Conservation (phyloP, 495 filamentous ascomycete species). For the Podospora comata region DNA sequence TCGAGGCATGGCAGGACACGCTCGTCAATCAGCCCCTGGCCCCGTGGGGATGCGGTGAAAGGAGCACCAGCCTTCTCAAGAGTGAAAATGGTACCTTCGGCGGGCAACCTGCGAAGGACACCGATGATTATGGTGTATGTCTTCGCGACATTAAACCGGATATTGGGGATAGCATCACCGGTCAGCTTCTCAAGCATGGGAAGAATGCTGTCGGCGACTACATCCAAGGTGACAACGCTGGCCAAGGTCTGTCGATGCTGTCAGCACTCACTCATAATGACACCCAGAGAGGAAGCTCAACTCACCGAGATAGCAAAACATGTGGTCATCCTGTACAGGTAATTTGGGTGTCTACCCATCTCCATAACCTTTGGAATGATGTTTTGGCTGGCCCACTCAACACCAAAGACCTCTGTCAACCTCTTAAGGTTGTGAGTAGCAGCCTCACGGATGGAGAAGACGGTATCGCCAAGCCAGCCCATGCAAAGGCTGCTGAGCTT, state of each 20-base stretch:
- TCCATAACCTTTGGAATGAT: slow-evolving; percentile 98
- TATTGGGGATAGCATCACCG: slow-evolving; percentile 92
- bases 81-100: slow-evolving; percentile 77
- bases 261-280: slow-evolving; percentile 29
- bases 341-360: slow-evolving; percentile 97
- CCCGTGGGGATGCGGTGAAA: slow-evolving; percentile 61
- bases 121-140: slow-evolving; percentile 87
- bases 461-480: slow-evolving; percentile 98
- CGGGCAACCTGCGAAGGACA: slow-evolving; percentile 83
- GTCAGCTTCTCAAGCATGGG: slow-evolving; percentile 94
- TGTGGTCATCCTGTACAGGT: slow-evolving; percentile 98
- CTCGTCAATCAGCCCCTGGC: slow-evolving; percentile 80
- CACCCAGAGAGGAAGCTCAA: slow-evolving; percentile 16
- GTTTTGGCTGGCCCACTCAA: slow-evolving; percentile 94
- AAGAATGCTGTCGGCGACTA: slow-evolving; percentile 88
- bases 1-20: slow-evolving; percentile 85
- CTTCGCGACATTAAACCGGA: slow-evolving; percentile 98
- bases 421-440: slow-evolving; percentile 97
- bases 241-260: slow-evolving; percentile 70
- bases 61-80: slow-evolving; percentile 73
- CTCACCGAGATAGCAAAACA: slow-evolving; percentile 96
- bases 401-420: slow-evolving; percentile 95
- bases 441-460: slow-evolving; percentile 96
- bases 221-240: slow-evolving; percentile 82
- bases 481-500: slow-evolving; percentile 94